Evolutionary conservation across 1,139 yeast genomes (phyloP), one percentile per base, ranked within the genome.

Genomic region (Debaryomyces subglobosus): DNA sequence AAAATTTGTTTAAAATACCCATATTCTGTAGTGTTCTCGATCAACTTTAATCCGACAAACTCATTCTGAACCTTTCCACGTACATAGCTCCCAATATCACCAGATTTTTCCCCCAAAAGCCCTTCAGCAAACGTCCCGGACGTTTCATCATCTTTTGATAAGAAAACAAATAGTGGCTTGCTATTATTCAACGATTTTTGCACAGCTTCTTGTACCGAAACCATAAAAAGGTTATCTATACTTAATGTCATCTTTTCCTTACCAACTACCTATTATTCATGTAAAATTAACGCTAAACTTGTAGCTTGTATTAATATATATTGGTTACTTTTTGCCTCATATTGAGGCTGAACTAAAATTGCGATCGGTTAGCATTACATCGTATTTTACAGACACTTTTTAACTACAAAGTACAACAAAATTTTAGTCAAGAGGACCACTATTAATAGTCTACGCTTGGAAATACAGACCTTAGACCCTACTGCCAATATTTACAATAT

Each of bases 1-100:
- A 81, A 82, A 12, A 82, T 65, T 53, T 79, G 81, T 39, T 72
- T 67, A 55, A 86, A 84, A 54, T 68, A 70, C 1, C 57, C 62
- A 53, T 69, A 82, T 51, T 85, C 85, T 1, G 60, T 59, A 0
- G 83, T 66, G n/a, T 69, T 77, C 39, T 75, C 69, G 1, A 64
- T 49, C 34, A 85, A 62, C 53, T 72, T 69, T 44, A 85, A 64
- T 40, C 79, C 70, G 2, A 84, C 72, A 33, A 72, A 72, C 4
- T 57, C 50, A 4, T 27, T 33, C 3, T 43, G 9, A 15, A 51
- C 23, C 29, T 24, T 39, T 6, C 36, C 38, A 12, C 43, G 34
- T 18, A 47, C 41, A 39, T 16, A 54, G 15, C 40, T 52, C 25
- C 39, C 46, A 39, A 46, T 51, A 40, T 12, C 15, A 12, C 29